Evolutionary conservation across 805 yeast genomes (phyloP), one percentile per base, ranked within the genome.

Genomic region (Starmerella lactis-condensi): DNA sequence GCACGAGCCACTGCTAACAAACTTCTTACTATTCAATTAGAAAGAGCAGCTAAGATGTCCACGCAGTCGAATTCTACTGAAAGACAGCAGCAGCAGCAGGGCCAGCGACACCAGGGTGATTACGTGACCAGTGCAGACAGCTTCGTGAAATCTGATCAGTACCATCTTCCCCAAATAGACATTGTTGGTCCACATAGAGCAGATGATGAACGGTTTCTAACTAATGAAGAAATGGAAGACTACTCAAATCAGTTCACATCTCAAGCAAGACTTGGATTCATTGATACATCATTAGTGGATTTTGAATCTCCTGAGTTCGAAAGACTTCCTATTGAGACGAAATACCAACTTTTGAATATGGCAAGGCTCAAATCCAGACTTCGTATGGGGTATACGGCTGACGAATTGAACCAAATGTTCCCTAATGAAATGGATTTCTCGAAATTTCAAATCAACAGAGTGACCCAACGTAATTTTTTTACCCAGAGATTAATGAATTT

Each of bases 341-440:
- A 82, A 48, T 89, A 89, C 48, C 79, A 82, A 67, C 68, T 81
- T 3, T 56, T 89, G 9, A 78, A 89, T 7, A 79, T 78, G 36
- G 63, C 92, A 11, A 53, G 99, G 34, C 56, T 82, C 17, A 65
- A 81, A 38, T 83, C 95, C 0, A 58, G 99, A 35, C 63, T 89
- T 49, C 70, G 99, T 56, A 74, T 89, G 93, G 99, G 99, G 1
- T 83, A 77, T 47, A 62, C 85, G 0, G 78, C 82, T 35, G 82
- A 77, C n/a, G 95, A 89, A 46, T 58, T 89, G 22, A 77, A 78
- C 41, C 57, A 66, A 4, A 56, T 81, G 33, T 89, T 85, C 44
- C 92, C 94, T 0, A 63, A 77, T 45, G 69, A 83, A 32, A 64
- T 78, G 68, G 94, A 82, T 37, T 89, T 89, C 46, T 82, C 95